A percentile compares a stretch with the other conserved stretches of the same genome.
These are phyloP conservation scores for Backusella westeae DNA, from an alignment of 192 early-diverging fungal species.

Conservation along the genomic window DNA sequence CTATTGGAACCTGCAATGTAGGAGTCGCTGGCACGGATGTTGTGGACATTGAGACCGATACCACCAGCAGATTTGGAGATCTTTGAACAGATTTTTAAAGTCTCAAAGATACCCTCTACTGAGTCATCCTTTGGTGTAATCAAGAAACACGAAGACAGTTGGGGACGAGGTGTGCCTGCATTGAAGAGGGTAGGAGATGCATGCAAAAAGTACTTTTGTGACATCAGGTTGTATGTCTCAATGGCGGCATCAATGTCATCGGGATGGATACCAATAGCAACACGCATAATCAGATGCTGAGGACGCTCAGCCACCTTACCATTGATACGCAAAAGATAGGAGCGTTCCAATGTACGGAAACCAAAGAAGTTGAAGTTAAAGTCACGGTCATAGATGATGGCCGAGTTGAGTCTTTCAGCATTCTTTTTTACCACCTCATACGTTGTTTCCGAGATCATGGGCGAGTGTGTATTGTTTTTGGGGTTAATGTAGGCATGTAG, in stretches of 20 bases:
- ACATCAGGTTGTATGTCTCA: conserved; percentile 93
- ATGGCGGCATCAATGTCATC: conserved; percentile 91
- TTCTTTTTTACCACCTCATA: conserved; percentile 68
- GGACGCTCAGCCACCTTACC: conserved; percentile 90
- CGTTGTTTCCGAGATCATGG: conserved; percentile 88
- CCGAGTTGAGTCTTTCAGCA: conserved; percentile 83
- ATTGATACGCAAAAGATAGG: conserved; percentile 88
- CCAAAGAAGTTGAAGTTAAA: conserved; percentile 99
- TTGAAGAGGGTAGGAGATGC: conserved; percentile 98
- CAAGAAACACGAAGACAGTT: conserved; percentile 94
- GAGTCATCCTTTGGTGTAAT: conserved; percentile 96
- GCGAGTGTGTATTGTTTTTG: conserved; percentile 78
- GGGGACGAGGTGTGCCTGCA: conserved; percentile 94
- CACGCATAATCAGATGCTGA: conserved; percentile 98
- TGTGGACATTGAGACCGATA: conserved; percentile 96
- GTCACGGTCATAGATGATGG: conserved; percentile 96
- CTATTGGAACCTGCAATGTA: conserved; percentile 99
- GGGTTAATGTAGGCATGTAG: conserved; percentile 88
- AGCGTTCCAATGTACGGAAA: conserved; percentile 97
- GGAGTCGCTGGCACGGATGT: conserved; percentile 91
- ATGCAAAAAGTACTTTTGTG: conserved; percentile 92
- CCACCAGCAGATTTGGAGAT: conserved; percentile 98
- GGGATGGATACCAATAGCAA: conserved; percentile 94
- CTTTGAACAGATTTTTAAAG: conserved; percentile 94
- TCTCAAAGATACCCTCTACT: conserved; percentile 98